Evolutionary conservation across 495 filamentous ascomycete genomes (phyloP), one percentile per base, ranked within the genome.

Genomic region (Apodospora peruviana): DNA sequence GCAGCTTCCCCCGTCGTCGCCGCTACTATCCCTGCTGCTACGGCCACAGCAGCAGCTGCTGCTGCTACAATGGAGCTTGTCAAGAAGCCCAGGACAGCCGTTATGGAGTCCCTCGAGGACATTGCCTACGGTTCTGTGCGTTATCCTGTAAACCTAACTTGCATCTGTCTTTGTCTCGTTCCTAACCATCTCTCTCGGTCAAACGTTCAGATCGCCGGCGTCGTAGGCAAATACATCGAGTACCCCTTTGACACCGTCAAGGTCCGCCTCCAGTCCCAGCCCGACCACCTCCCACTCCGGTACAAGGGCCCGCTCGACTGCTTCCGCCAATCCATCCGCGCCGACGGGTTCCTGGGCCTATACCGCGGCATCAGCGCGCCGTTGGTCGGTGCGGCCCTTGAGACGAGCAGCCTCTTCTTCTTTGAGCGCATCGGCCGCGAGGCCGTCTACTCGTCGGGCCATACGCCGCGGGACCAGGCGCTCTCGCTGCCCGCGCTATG

Each of bases 221-320:
- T 93, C 47, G 86, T 87, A 19, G 94, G 93, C 51, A 99, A 99
- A 73, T 81, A 88, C 53, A 88, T 99, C 58, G 94, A 99, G 60
- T 99, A 94, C 64, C 94, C 94, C 24, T 97, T 97, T 67, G 94
- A 99, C 72, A 99, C 94, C 0, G 85, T 99, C 57, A 99, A 99
- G 74, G 93, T 82, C 41, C 73, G 80, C 20, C 70, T 89, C 4
- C 85, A 89, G 62, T 84, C 85, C 3, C 93, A 96, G 64, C 88
- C 90, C 7, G 85, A 90, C 59, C 80, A 85, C 50, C 76, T 86
- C 1, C 89, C 91, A 22, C 81, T 89, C 12, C 85, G 78, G 17
- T 98, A 96, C 65, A 82, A 66, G 1, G 94, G 94, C 0, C 91
- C 94, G 0, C 52, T 97, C 45, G 94, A 97, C 71, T 97, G 93